A percentile compares a stretch with the other conserved stretches of the same genome.
These are phyloP conservation scores for Penicillium turbatum DNA, from an alignment of 495 filamentous ascomycete species.

Conservation along the genomic window DNA sequence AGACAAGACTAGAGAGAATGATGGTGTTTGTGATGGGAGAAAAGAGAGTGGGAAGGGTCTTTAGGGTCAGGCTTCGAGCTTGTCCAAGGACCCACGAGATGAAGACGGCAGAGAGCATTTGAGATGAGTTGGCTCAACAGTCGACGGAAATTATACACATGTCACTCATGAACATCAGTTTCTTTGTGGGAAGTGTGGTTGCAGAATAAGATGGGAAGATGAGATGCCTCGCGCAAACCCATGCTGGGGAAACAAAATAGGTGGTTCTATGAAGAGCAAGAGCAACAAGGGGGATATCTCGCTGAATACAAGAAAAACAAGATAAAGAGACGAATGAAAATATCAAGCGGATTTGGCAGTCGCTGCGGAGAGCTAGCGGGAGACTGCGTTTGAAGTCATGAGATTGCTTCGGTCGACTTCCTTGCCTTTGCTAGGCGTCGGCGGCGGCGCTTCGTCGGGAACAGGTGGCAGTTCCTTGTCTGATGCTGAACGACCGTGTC, in stretches of 20 bases:
- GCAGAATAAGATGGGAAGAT: conserved; percentile 5
- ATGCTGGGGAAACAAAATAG: conserved; percentile 13
- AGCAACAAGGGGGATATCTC: conserved; percentile 21
- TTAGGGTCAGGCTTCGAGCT: background rate
- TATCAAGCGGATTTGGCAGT: conserved; percentile 6
- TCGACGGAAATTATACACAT: conserved; percentile 29
- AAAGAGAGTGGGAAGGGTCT: background rate
- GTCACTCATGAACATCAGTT: conserved; percentile 41
- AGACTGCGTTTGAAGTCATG: background rate
- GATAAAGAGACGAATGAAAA: conserved; percentile 13
- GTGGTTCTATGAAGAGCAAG: conserved; percentile 26
- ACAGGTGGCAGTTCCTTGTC: conserved; percentile 56
- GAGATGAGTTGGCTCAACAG: conserved; percentile 16
- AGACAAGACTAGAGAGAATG: background rate
- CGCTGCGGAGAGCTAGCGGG: conserved; percentile 5
- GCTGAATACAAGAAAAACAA: conserved; percentile 22
- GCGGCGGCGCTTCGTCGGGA: conserved; percentile 27
- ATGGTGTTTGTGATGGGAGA: background rate
- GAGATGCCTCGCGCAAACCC: conserved; percentile 23
- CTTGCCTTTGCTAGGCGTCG: conserved; percentile 27
- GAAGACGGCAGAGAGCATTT: conserved; percentile 1
- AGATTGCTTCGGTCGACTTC: conserved; percentile 17
- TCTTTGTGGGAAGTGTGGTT: conserved; percentile 7
- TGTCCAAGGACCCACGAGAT: background rate
- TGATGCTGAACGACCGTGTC: conserved; percentile 24